Evolutionary conservation across 805 yeast species (phyloP).

Genomic region (Pichia insulana): DNA sequence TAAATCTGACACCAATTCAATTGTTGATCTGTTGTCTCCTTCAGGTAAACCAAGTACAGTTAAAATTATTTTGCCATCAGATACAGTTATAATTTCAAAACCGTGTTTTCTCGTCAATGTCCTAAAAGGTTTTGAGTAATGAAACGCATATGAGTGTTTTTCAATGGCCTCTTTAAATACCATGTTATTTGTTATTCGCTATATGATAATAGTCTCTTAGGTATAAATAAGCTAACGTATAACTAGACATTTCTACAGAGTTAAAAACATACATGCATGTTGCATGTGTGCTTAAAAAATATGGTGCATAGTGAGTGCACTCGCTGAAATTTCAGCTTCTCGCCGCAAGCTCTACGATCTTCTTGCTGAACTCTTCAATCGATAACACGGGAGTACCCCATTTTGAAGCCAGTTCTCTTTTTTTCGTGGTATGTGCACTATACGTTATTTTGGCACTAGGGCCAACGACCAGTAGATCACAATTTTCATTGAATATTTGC

Average conservation of each 20-base stretch:
- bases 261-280: too few species aligned
- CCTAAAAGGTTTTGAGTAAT: conserved; percentile 13
- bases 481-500: conserved; percentile 38
- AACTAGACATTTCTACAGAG: too few species aligned
- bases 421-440: conserved; percentile 9
- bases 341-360: background rate
- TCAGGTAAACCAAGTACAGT: conserved; percentile 12
- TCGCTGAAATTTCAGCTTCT: background rate
- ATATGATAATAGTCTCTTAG: too few species aligned
- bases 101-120: conserved; percentile 22
- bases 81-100: conserved; percentile 20
- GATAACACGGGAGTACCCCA: conserved; percentile 15
- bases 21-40: background rate
- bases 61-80: conserved; percentile 15
- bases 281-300: too few species aligned
- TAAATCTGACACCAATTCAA: conserved; percentile 11
- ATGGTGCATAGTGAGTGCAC: background rate
- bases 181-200: background rate
- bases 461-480: conserved; percentile 46
- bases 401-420: conserved; percentile 18
- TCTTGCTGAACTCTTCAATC: too few species aligned
- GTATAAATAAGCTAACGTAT: too few species aligned
- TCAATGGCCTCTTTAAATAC: background rate
- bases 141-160: conserved; percentile 9
- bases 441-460: background rate